Evolutionary conservation across 495 filamentous ascomycete species (phyloP).

Genomic region (Xylaria curta): DNA sequence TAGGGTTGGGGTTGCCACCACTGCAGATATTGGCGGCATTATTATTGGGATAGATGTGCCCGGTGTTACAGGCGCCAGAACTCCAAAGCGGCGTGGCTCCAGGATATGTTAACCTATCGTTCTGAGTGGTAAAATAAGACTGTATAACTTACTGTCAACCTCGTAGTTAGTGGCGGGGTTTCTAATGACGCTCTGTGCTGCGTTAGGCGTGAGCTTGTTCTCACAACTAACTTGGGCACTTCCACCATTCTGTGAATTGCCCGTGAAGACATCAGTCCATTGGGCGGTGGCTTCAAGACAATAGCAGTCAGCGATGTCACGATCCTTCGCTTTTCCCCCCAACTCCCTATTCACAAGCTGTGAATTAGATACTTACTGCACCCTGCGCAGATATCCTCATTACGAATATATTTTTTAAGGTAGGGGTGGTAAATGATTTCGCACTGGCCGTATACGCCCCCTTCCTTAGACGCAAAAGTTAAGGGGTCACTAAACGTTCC

Average conservation of each 20-base stretch:
- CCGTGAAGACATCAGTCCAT: conserved; percentile 30
- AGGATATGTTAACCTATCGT: conserved; percentile 3
- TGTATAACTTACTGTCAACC: conserved; percentile 32
- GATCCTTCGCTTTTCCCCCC: background rate
- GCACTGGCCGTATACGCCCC: conserved; percentile 48
- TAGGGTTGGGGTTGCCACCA: conserved; percentile 2
- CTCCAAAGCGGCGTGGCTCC: conserved; percentile 33
- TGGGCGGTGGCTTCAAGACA: conserved; percentile 20
- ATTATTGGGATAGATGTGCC: conserved; percentile 26
- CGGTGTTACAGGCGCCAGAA: conserved; percentile 31
- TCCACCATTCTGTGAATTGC: conserved; percentile 39
- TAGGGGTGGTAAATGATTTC: conserved; percentile 55
- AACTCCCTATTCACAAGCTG: background rate
- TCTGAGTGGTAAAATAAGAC: background rate
- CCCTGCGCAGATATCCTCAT: conserved; percentile 31
- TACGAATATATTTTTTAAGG: conserved; percentile 51
- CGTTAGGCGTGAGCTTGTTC: conserved; percentile 40
- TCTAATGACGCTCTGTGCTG: conserved; percentile 28
- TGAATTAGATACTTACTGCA: conserved; percentile 29
- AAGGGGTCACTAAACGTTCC: conserved; percentile 55
- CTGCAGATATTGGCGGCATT: conserved; percentile 21
- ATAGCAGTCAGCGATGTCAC: conserved; percentile 2
- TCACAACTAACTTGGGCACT: conserved; percentile 49
- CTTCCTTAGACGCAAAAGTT: conserved; percentile 51
- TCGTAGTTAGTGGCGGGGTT: conserved; percentile 26